These are phyloP conservation scores for Rosa persica DNA, from an alignment of 306 rosid genomes.

Conservation along the genomic window DNA sequence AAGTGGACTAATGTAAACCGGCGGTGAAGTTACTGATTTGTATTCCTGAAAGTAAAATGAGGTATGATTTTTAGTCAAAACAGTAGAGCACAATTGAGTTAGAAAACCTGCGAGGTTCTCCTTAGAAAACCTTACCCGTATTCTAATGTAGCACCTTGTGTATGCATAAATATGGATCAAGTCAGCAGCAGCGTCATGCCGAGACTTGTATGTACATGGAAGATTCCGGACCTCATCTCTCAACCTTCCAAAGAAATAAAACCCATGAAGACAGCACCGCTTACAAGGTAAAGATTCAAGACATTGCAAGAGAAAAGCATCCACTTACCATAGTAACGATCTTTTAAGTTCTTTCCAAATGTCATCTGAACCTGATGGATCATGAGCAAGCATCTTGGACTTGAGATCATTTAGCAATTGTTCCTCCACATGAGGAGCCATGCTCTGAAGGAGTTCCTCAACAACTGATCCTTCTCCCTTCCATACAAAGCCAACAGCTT, in stretches of 20 bases:
- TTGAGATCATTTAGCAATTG: constrained; percentile 62
- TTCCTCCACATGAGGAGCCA: constrained; percentile 68
- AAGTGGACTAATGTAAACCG: constrained; percentile 96
- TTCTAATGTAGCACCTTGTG: constrained; percentile 81
- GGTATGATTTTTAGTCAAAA: constrained; percentile 9
- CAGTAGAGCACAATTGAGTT: not conserved
- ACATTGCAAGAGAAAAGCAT: constrained; percentile 13
- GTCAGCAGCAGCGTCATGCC: constrained; percentile 99
- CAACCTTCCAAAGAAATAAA: constrained; percentile 56
- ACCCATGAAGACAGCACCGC: constrained; percentile 11
- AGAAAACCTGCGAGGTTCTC: not conserved
- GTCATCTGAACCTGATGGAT: constrained; percentile 68
- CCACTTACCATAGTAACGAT: constrained; percentile 71
- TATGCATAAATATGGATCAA: constrained; percentile 92
- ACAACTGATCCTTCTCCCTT: constrained; percentile 94
- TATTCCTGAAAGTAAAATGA: constrained; percentile 59
- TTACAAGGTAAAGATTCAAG: constrained; percentile 2
- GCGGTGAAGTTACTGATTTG: constrained; percentile 80
- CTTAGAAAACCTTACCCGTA: constrained; percentile 57
- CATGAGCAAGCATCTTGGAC: constrained; percentile 60
- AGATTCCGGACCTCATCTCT: constrained; percentile 93
- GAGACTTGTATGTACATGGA: constrained; percentile 91
- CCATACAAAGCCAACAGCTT: constrained; percentile 71
- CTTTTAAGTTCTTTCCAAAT: constrained; percentile 68
- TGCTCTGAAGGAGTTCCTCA: constrained; percentile 81